phyloP scores from a whole-genome alignment of 768 basidiomycete species.

The Hebeloma cylindrosporum region DNA sequence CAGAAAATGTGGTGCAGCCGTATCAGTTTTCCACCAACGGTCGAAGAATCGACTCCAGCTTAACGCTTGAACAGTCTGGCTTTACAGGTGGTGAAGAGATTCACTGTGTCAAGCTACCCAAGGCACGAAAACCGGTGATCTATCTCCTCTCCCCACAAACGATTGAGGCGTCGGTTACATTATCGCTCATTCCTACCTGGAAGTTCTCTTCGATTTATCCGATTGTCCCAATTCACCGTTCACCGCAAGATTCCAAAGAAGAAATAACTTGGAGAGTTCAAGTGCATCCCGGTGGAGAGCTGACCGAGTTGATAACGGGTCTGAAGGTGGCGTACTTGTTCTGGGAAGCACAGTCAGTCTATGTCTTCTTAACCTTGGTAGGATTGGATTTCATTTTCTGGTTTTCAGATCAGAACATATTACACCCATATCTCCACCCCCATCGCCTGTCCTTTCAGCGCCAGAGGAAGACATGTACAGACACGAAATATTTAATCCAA shows the following conservation, averaged over 20 bases:
- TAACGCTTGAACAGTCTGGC: too few species aligned
- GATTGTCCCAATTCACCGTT: neutral
- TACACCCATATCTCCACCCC: neutral
- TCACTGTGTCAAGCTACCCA: too few species aligned
- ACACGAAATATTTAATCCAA: slow-evolving; percentile 8
- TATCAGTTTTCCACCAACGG: too few species aligned
- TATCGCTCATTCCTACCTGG: neutral
- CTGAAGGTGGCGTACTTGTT: neutral
- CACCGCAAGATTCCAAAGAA: neutral
- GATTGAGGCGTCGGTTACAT: neutral
- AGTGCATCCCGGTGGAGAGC: neutral
- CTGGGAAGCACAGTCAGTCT: slow-evolving; percentile 8
- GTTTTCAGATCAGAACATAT: neutral
- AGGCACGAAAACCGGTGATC: slow-evolving; percentile 11
- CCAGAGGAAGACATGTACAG: neutral
- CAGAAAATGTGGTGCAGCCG: too few species aligned
- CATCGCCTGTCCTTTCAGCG: neutral
- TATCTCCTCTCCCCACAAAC: neutral
- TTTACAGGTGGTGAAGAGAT: too few species aligned
- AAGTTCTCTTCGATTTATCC: neutral
- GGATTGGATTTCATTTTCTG: neutral
- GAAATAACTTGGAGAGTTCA: neutral
- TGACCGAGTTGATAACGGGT: neutral
- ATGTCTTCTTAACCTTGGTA: neutral
- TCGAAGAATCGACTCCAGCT: too few species aligned